Evolutionary conservation across 768 basidiomycete genomes (phyloP), one percentile per base, ranked within the genome.

Genomic region (Exsudoporus frostii): DNA sequence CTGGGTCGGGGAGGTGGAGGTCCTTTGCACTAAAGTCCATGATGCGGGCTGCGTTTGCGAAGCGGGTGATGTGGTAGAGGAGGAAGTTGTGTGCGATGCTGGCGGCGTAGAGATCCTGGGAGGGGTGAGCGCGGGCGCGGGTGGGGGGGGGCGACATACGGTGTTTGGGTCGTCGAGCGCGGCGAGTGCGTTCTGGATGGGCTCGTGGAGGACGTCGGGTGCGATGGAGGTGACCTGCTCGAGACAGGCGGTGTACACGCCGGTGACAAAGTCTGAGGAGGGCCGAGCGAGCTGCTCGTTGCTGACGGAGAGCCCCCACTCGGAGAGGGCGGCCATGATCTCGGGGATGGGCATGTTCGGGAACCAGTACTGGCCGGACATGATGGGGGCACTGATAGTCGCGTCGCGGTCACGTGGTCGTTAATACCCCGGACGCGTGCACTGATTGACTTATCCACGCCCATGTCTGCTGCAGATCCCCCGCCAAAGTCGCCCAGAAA

Each of bases 11-110:
- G 42, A 75, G 77, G 50, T 77, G 76, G 17, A 96, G 68, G 58
- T 97, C 94, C 58, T 76, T 82, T 48, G 88, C 74, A 56, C 78
- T 84, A 67, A 96, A 94, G 66, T 88, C 84, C 50, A 86, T 80
- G 36, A 90, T 81, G 60, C 84, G 77, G 6, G 91, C 87, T 0
- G 89, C 85, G 45, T 71, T 76, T 3, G 89, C 88, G 30, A 93
- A 81, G 40, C 89, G 84, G 24, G 80, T 75, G 87, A 91, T 71
- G 63, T 92, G 89, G 64, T 82, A 80, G 11, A 88, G 73, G 44
- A 91, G 73, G 33, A 91, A 65, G 65, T 84, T 88, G 55, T 79
- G 80, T 2, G 78, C 73, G 33, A 90, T 66, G 27, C 84, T 80
- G 20, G 80, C 64, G 2, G 74, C 58, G 63, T 87, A 89, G 22